Evolutionary conservation across 306 rosid genomes (phyloP).

Genomic region (Leucaena leucocephala): DNA sequence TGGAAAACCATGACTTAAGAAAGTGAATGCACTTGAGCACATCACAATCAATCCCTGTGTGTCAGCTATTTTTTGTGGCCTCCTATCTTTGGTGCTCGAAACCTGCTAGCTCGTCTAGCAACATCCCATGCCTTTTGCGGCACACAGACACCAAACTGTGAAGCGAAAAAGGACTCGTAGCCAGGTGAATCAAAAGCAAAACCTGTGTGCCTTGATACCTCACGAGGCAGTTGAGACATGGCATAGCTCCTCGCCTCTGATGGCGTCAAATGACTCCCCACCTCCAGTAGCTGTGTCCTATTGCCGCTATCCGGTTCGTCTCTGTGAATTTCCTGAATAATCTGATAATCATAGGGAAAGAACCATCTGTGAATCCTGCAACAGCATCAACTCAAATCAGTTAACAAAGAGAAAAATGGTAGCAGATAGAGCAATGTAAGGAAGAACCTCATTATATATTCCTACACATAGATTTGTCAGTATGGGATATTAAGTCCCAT

Average conservation of each 20-base stretch:
- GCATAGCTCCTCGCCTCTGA: conserved; percentile 82
- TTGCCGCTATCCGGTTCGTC: conserved; percentile 71
- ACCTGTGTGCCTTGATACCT: conserved; percentile 83
- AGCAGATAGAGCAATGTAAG: too few relatives aligned
- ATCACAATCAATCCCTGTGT: conserved; percentile 42
- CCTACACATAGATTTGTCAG: too few relatives aligned
- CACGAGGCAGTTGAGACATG: conserved; percentile 79
- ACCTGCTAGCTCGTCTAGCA: conserved; percentile 88
- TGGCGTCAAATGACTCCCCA: conserved; percentile 65
- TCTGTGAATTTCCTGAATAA: conserved; percentile 83
- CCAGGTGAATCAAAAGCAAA: conserved; percentile 97
- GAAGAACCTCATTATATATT: too few relatives aligned
- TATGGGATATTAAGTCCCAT: too few relatives aligned
- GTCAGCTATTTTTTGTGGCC: conserved; percentile 52
- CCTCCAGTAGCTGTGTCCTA: conserved; percentile 64
- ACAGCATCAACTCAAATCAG: conserved; percentile 31
- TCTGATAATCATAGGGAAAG: conserved; percentile 92
- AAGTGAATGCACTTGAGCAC: conserved; percentile 30
- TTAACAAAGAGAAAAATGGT: not conserved
- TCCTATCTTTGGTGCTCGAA: conserved; percentile 50
- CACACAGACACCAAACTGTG: conserved; percentile 57
- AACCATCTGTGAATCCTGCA: conserved; percentile 94
- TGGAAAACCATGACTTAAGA: conserved; percentile 40
- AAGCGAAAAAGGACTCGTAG: conserved; percentile 88
- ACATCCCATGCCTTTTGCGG: conserved; percentile 99